These are phyloP conservation scores for Climacium dendroides DNA, from an alignment of 225 moss, liverwort and hornwort species.

Conservation along the genomic window DNA sequence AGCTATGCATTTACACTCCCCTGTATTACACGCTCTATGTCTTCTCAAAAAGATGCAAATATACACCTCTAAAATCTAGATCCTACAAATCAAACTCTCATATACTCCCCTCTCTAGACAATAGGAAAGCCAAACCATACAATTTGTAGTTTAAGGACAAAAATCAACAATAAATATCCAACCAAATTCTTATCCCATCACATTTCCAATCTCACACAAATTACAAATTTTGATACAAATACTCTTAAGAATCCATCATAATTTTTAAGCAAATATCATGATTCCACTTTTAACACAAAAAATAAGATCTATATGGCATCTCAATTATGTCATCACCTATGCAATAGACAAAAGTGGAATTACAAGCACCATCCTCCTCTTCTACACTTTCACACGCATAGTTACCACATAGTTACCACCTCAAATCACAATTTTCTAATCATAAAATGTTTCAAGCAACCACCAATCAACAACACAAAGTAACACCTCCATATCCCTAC, in stretches of 20 bases:
- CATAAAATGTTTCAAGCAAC: neutral
- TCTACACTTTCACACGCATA: neutral
- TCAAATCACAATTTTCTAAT: neutral
- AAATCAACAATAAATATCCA: neutral
- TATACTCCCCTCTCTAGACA: neutral
- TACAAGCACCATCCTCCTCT: neutral
- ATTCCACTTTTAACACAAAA: neutral
- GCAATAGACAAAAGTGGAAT: neutral
- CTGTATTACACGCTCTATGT: rapidly evolving
- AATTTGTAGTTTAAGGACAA: rapidly evolving
- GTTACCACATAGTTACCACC: neutral
- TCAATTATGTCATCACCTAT: neutral
- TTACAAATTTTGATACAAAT: neutral
- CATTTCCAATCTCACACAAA: neutral
- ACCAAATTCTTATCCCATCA: neutral
- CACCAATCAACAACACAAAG: rapidly evolving
- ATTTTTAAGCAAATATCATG: neutral
- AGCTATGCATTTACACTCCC: rapidly evolving
- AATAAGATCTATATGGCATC: no score
- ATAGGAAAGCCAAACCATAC: neutral
- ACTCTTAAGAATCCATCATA: neutral
- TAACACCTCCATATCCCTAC: neutral
- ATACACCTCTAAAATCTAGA: neutral
- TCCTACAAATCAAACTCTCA: rapidly evolving
- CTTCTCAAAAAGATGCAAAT: neutral